Evolutionary conservation across 306 rosid species (phyloP).

Genomic region (Senna tora): DNA sequence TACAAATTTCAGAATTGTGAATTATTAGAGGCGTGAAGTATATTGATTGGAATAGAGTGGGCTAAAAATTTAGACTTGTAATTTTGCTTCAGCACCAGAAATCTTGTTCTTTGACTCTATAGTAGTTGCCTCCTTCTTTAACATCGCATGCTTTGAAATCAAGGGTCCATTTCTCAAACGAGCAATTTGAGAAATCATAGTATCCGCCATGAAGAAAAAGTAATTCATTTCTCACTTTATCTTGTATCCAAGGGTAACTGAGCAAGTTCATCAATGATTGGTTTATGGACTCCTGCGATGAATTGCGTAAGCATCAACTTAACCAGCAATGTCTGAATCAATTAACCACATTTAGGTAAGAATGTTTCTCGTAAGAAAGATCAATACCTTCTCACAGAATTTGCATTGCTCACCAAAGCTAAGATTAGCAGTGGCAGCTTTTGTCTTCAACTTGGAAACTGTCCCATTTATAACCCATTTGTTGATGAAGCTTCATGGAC

Average conservation of each 20-base stretch:
- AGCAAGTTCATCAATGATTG: conserved; percentile 73
- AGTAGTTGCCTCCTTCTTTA: conserved; percentile 31
- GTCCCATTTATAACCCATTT: conserved; percentile 74
- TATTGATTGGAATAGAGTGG: not conserved
- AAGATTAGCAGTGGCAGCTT: conserved; percentile 61
- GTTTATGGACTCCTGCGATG: conserved; percentile 76
- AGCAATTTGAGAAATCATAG: conserved; percentile 72
- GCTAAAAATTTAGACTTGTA: not conserved
- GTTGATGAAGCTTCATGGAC: conserved; percentile 59
- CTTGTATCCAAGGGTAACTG: conserved; percentile 87
- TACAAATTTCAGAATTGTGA: not conserved
- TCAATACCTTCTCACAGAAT: conserved; percentile 82
- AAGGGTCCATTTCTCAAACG: conserved; percentile 92
- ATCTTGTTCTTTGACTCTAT: conserved; percentile 53
- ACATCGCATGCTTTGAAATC: conserved; percentile 46
- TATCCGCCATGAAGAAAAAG: conserved; percentile 79
- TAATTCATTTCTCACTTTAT: conserved; percentile 55
- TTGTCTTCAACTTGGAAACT: conserved; percentile 68
- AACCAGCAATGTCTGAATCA: too few species aligned
- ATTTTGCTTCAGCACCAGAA: conserved; percentile 50
- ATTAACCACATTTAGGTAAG: too few species aligned
- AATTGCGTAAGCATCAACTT: not conserved
- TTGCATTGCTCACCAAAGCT: conserved; percentile 80
- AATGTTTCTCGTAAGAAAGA: not conserved
- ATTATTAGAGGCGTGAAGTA: not conserved